Evolutionary conservation across 2,329 filamentous ascomycete genomes (phyloP), one percentile per base, ranked within the genome.

Genomic region (Emergomyces orientalis): DNA sequence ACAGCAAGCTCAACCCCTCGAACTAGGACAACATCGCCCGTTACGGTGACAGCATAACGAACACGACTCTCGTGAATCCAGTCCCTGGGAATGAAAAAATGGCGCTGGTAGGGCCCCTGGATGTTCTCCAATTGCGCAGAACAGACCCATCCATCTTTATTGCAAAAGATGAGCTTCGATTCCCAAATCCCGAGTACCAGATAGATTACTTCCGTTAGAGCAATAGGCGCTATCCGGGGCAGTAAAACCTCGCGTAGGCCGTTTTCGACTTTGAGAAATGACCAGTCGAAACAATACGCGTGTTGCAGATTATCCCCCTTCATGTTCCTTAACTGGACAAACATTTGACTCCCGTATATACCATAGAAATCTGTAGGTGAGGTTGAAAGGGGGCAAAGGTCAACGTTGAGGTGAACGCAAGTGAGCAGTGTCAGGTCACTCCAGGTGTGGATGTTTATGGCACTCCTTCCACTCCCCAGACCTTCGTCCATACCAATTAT

Each of bases 11-110:
- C 64, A 56, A 69, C 67, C 51, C 67, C 66, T 47, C 65, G 65
- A 32, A 65, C 67, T 66, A 73, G 65, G 9, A 73, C 3, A 43
- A 73, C 63, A 62, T 73, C 67, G n/a, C 65, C 65, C 61, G 60
- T 63, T 45, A 56, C 27, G 14, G 71, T 52, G 27, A 55, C 63
- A 63, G 65, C 69, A 11, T 68, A 60, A 7, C 69, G 60, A 25
- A 65, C 64, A 61, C 64, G 64, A 22, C 60, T 65, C 22, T 68
- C 69, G 22, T 70, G 67, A 59, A 73, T 67, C 72, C 72, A 75
- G 61, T 73, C 71, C 49, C 69, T 68, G 27, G 73, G 73, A 34
- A 74, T 65, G 57, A 73, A 74, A 61, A 73, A 74, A 61, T 75
- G 72, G 25, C 72, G 62, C 32, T 61, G 62, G 62, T 68, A 69